These are phyloP conservation scores for Magnolia changhungtana DNA, from an alignment of 164 flowering plant genomes.

Conservation along the genomic window DNA sequence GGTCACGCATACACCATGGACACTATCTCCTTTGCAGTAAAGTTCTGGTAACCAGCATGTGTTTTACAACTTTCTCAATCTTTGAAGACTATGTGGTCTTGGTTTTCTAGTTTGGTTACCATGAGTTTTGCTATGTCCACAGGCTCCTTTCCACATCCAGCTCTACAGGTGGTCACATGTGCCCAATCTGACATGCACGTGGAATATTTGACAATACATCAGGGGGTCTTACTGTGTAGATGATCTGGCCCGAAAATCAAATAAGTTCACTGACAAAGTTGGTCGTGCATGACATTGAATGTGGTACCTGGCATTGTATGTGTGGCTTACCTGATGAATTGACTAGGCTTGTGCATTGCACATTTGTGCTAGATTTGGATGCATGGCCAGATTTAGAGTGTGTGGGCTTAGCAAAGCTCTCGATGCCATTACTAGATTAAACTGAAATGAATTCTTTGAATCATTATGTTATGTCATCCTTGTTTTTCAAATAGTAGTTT, in stretches of 20 bases:
- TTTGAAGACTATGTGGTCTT: background rate
- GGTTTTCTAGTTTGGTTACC: background rate
- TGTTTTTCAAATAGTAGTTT: background rate
- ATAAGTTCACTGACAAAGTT: too few relatives aligned
- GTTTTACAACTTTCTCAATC: background rate
- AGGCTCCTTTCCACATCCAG: background rate
- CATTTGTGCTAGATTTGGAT: background rate
- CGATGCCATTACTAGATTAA: background rate
- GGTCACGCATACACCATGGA: constrained; percentile 99
- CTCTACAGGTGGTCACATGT: background rate
- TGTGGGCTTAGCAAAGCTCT: background rate
- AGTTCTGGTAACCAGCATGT: constrained; percentile 62
- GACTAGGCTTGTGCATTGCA: background rate
- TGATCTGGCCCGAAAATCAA: too few relatives aligned
- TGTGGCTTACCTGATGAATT: too few relatives aligned
- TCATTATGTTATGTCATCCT: background rate
- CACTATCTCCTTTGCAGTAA: constrained; percentile 91
- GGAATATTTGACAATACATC: background rate
- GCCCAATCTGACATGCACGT: background rate
- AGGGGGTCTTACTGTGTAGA: background rate
- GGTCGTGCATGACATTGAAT: too few relatives aligned
- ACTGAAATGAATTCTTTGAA: background rate
- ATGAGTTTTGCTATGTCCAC: background rate
- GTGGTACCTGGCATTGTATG: too few relatives aligned
- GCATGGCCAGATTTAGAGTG: background rate